A percentile compares a stretch with the other conserved stretches of the same genome.
phyloP scores from a whole-genome alignment of 2,329 filamentous ascomycete species.

The Cercospora brassicicola region DNA sequence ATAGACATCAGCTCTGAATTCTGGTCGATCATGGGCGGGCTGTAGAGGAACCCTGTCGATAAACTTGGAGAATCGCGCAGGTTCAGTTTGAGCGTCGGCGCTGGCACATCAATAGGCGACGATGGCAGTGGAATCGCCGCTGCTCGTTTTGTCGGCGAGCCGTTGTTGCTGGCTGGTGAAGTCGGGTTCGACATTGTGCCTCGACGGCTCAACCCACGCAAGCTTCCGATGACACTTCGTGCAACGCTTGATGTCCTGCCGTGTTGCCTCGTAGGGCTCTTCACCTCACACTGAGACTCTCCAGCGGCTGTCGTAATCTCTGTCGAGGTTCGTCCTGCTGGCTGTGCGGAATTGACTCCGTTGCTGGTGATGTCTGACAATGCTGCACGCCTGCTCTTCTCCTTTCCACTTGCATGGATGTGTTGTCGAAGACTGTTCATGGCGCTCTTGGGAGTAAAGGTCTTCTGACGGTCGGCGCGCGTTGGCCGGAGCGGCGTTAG shows the following conservation, averaged over 20 bases:
- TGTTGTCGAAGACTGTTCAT: conserved; percentile 27
- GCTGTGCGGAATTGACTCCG: not conserved
- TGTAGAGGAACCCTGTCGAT: conserved; percentile 19
- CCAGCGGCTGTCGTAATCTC: not conserved
- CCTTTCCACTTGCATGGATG: conserved; percentile 20
- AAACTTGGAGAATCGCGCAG: conserved; percentile 27
- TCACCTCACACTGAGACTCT: conserved; percentile 9
- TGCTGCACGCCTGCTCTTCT: conserved; percentile 19
- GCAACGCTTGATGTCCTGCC: conserved; percentile 26
- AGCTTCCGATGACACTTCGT: conserved; percentile 31
- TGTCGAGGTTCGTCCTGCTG: conserved; percentile 3
- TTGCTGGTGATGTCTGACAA: conserved; percentile 17
- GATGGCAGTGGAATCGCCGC: conserved; percentile 28
- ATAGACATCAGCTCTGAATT: conserved; percentile 17
- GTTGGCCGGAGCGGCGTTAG: conserved; percentile 17
- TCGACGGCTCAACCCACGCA: conserved; percentile 25
- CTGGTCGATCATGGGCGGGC: conserved; percentile 12
- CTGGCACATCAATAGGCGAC: conserved; percentile 31
- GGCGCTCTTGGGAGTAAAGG: conserved; percentile 25
- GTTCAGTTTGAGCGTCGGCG: conserved; percentile 31
- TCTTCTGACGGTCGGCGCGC: conserved; percentile 15
- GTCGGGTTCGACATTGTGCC: conserved; percentile 19
- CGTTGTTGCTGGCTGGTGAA: not conserved
- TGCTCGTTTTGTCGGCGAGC: conserved; percentile 19
- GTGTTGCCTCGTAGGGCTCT: conserved; percentile 18